Percentiles rank a stretch among this genome's conserved stretches.
These are phyloP conservation scores for Neurospora sublineolata DNA, from an alignment of 495 filamentous ascomycete genomes.

Conservation along the genomic window DNA sequence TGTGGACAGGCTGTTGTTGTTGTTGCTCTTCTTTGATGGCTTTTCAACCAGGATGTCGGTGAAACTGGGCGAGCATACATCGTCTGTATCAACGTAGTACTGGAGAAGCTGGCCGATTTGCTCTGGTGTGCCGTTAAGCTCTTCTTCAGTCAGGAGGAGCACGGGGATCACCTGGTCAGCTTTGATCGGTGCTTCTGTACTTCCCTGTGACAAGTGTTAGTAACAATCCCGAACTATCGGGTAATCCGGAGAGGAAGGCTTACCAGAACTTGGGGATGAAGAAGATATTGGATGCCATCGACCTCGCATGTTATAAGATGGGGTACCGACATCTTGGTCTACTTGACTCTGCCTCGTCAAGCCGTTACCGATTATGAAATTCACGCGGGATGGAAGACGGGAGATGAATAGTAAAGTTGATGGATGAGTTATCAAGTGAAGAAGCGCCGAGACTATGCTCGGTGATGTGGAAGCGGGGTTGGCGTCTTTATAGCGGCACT, in stretches of 20 bases:
- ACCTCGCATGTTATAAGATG: not conserved
- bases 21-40: not conserved
- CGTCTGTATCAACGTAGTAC: conserved; percentile 2
- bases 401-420: not conserved
- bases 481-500: not conserved
- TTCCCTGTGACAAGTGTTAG: not conserved
- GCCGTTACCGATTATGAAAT: not conserved
- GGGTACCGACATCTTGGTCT: not conserved
- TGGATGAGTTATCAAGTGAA: not conserved
- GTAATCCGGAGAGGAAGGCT: not conserved
- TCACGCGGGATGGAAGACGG: fast-evolving
- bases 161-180: conserved; percentile 7
- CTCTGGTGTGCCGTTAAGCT: not conserved
- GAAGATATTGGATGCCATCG: not conserved
- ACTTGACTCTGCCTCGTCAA: not conserved
- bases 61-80: conserved; percentile 41
- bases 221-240: not conserved
- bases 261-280: not conserved
- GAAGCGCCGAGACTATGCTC: not conserved
- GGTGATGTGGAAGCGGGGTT: not conserved
- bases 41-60: conserved; percentile 37
- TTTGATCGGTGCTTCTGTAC: conserved; percentile 3
- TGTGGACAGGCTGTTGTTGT: not conserved
- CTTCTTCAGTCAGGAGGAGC: not conserved
- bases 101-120: not conserved